Percentiles rank a stretch among this genome's conserved stretches.
Conservation (phyloP, 768 basidiomycete species). For the Macrocybe gigantea region DNA sequence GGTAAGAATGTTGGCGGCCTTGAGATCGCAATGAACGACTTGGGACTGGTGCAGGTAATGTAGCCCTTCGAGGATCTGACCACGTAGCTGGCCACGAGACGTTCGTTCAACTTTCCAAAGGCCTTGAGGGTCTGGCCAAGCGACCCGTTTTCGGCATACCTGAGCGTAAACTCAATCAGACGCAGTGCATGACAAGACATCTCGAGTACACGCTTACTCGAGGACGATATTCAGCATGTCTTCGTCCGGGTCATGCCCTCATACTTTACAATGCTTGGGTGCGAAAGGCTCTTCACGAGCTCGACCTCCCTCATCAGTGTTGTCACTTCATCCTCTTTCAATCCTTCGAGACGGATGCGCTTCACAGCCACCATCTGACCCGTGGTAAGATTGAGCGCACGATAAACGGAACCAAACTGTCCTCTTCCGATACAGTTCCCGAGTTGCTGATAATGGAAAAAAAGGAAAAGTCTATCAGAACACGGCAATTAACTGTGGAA, state of each 20-base stretch:
- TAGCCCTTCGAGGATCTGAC: constrained; percentile 93
- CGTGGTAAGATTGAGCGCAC: constrained; percentile 87
- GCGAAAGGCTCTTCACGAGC: constrained; percentile 82
- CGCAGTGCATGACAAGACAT: constrained; percentile 3
- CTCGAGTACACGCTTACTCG: constrained; percentile 53
- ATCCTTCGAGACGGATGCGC: constrained; percentile 83
- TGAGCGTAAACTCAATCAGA: constrained; percentile 23
- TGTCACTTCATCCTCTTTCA: constrained; percentile 85
- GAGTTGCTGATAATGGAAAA: constrained; percentile 63
- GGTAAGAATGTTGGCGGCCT: constrained; percentile 97
- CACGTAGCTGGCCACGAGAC: constrained; percentile 86
- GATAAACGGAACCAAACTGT: constrained; percentile 95
- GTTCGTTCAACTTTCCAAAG: constrained; percentile 91
- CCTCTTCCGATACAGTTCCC: constrained; percentile 97
- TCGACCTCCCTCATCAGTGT: constrained; percentile 95
- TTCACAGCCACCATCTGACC: constrained; percentile 99
- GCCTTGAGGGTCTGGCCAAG: constrained; percentile 89
- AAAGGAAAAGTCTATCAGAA: not conserved
- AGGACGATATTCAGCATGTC: constrained; percentile 89
- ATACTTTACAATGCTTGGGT: constrained; percentile 96
- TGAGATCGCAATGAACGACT: constrained; percentile 97
- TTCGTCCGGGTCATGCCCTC: constrained; percentile 92
- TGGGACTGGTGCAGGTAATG: constrained; percentile 87
- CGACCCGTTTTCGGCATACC: constrained; percentile 95
- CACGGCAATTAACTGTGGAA: not conserved